Percentiles rank a stretch among this genome's conserved stretches.
Conservation (phyloP, 805 yeast genomes). For the Schizosaccharomyces japonicus region DNA sequence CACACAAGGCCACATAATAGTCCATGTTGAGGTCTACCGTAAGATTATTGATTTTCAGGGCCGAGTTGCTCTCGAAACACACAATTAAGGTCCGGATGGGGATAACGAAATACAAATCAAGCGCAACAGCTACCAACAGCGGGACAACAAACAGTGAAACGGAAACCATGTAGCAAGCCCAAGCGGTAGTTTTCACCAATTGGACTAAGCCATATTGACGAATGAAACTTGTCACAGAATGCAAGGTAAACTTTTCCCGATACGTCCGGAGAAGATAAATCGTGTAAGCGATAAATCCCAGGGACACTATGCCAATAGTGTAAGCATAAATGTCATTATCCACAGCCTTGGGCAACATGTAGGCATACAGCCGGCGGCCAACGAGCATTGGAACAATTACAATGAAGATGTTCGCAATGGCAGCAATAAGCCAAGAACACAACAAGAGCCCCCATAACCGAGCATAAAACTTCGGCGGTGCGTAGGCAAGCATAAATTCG, state of each 20-base stretch:
- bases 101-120: background rate
- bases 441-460: conserved; percentile 23
- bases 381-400: conserved; percentile 13
- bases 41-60: too few relatives aligned
- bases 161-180: too few relatives aligned
- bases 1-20: too few relatives aligned
- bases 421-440: background rate
- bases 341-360: conserved; percentile 4
- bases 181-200: too few relatives aligned
- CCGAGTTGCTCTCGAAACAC: too few relatives aligned
- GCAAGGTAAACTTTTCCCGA: too few relatives aligned
- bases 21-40: too few relatives aligned
- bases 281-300: background rate
- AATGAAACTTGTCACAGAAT: too few relatives aligned
- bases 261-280: too few relatives aligned
- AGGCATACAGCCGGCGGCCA: conserved; percentile 12
- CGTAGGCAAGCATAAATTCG: conserved; percentile 51
- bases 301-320: conserved; percentile 10
- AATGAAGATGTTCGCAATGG: conserved; percentile 4
- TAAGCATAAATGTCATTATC: conserved; percentile 12
- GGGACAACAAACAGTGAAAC: too few relatives aligned
- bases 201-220: too few relatives aligned
- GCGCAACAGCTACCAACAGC: background rate
- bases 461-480: conserved; percentile 52
- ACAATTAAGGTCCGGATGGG: too few relatives aligned